phyloP scores from a whole-genome alignment of 2,329 filamentous ascomycete genomes.

The Claviceps humidiphila region DNA sequence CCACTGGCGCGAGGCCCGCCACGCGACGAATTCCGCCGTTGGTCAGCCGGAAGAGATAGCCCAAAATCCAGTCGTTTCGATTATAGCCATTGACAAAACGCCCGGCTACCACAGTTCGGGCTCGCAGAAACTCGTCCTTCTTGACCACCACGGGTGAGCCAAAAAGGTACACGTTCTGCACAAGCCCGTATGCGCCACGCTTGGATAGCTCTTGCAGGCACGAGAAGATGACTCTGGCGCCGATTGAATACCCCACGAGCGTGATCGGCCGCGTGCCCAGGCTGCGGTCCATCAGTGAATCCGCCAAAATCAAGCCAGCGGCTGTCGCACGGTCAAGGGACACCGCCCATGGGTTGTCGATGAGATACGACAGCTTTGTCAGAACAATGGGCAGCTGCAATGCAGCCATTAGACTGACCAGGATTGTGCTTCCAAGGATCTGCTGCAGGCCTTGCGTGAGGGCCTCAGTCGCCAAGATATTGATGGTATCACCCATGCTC shows the following conservation, averaged over 20 bases:
- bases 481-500: conserved; percentile 97
- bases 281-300: conserved; percentile 84
- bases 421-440: conserved; percentile 77
- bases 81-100: conserved; percentile 92
- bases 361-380: conserved; percentile 87
- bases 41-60: conserved; percentile 89
- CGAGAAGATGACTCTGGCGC: conserved; percentile 82
- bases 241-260: conserved; percentile 86
- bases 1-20: conserved; percentile 67
- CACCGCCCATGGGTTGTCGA: conserved; percentile 98
- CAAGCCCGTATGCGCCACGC: conserved; percentile 69
- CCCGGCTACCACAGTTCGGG: conserved; percentile 75
- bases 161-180: conserved; percentile 94
- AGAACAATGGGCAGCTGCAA: conserved; percentile 84
- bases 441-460: conserved; percentile 94
- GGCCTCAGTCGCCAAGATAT: conserved; percentile 94
- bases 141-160: conserved; percentile 86
- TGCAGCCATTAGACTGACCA: conserved; percentile 82
- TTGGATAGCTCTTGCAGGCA: conserved; percentile 77
- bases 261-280: conserved; percentile 85
- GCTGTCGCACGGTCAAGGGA: conserved; percentile 81
- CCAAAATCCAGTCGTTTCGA: conserved; percentile 92
- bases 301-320: conserved; percentile 82
- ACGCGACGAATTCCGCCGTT: conserved; percentile 82
- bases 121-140: conserved; percentile 74